A percentile compares a stretch with the other conserved stretches of the same genome.
These are phyloP conservation scores for Hanseniaspora pseudoguilliermondii DNA, from an alignment of 805 yeast genomes.

Conservation along the genomic window DNA sequence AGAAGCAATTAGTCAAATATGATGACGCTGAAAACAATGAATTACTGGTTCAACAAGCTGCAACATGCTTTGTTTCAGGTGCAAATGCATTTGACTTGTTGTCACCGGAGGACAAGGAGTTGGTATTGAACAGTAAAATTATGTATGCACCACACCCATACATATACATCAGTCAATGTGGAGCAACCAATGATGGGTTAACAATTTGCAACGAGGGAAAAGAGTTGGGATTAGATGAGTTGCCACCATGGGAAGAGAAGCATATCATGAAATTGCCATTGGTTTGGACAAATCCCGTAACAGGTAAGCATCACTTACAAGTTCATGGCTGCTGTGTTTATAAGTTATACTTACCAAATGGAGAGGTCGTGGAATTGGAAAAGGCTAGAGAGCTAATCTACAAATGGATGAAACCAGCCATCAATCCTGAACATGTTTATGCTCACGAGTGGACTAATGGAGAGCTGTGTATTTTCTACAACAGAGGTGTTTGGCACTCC, in stretches of 20 bases:
- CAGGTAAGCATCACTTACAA: constrained; percentile 70
- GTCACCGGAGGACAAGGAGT: constrained; percentile 55
- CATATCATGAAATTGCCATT: constrained; percentile 69
- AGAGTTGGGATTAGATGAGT: constrained; percentile 50
- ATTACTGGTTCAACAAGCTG: constrained; percentile 63
- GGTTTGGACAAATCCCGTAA: constrained; percentile 87
- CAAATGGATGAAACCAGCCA: constrained; percentile 73
- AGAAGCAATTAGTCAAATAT: constrained; percentile 51
- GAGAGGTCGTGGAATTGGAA: constrained; percentile 48
- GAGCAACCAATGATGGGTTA: constrained; percentile 74
- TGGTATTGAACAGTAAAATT: constrained; percentile 66
- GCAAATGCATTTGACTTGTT: constrained; percentile 58
- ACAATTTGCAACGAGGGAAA: constrained; percentile 74
- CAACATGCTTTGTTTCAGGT: constrained; percentile 84
- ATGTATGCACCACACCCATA: constrained; percentile 90
- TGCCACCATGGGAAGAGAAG: constrained; percentile 73
- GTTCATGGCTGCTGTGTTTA: constrained; percentile 80
- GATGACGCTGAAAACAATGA: constrained; percentile 42
- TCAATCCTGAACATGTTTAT: constrained; percentile 57
- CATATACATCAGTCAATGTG: constrained; percentile 67
- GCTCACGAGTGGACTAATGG: constrained; percentile 77
- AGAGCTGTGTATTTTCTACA: constrained; percentile 74
- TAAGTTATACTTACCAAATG: constrained; percentile 43
- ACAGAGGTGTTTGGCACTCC: constrained; percentile 84
- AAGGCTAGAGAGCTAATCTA: constrained; percentile 66